These are phyloP conservation scores for Sarocladiaceae sp. DNA, from an alignment of 2,329 filamentous ascomycete species.

Conservation along the genomic window DNA sequence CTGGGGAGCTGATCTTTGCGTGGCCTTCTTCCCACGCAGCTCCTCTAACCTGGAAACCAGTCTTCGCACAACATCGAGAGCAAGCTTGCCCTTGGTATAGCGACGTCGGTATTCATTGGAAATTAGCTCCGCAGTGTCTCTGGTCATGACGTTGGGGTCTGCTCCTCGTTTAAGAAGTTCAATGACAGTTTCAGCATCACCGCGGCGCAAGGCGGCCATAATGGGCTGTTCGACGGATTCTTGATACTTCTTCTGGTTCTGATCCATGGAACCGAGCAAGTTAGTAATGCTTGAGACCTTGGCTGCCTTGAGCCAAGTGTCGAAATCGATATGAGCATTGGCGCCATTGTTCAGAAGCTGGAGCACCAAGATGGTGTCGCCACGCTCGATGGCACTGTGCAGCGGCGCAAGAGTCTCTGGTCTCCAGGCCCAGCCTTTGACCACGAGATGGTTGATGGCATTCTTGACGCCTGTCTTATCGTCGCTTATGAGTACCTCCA, in stretches of 20 bases:
- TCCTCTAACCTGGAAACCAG: conserved; percentile 45
- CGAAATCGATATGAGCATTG: conserved; percentile 54
- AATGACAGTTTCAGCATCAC: conserved; percentile 42
- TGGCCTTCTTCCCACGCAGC: conserved; percentile 11
- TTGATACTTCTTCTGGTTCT: conserved; percentile 45
- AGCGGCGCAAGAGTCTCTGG: conserved; percentile 44
- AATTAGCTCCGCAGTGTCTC: conserved; percentile 30
- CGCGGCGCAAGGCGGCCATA: conserved; percentile 50
- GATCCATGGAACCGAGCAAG: conserved; percentile 35
- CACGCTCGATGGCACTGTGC: conserved; percentile 51
- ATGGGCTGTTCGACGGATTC: conserved; percentile 58
- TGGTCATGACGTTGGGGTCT: conserved; percentile 58
- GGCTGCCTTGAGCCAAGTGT: conserved; percentile 57
- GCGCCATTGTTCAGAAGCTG: conserved; percentile 64
- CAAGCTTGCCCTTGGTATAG: conserved; percentile 37
- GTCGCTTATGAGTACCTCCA: conserved; percentile 46
- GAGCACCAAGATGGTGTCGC: conserved; percentile 48
- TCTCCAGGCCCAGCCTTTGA: conserved; percentile 30
- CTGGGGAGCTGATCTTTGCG: conserved; percentile 16
- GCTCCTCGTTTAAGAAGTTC: conserved; percentile 60
- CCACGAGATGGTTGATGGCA: conserved; percentile 62
- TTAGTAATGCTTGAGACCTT: conserved; percentile 37
- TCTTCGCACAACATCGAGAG: conserved; percentile 57
- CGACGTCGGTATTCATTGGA: conserved; percentile 24
- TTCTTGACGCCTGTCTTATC: conserved; percentile 59